Evolutionary conservation across 768 basidiomycete genomes (phyloP), one percentile per base, ranked within the genome.

Genomic region (Boletus subparvulus): DNA sequence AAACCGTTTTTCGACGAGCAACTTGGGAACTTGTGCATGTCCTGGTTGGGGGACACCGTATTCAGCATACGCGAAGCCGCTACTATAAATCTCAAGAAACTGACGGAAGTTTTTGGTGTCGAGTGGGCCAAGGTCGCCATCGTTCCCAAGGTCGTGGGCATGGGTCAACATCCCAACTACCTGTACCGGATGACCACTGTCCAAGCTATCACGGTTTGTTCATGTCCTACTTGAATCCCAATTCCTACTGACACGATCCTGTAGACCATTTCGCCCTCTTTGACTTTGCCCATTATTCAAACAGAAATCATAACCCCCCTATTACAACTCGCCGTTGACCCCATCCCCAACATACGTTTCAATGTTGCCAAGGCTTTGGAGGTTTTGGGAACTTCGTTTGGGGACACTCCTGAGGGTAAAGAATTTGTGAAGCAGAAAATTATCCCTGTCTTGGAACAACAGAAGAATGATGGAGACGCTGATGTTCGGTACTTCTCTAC

Each of bases 61-160:
- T 99, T 89, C 77, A 95, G 93, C 70, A 99, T 99, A 70, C 87
- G 97, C 44, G 97, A 99, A 72, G 90, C 96, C n/a, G 97, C 97
- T 1, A 98, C 94, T 0, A 83, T 92, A 71, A 99, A 99, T 73
- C 78, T 99, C 63, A 94, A 93, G 78, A 97, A 95, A 69, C 77
- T 99, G 67, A 96, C 96, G 16, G 96, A 98, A 65, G 96, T 98
- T 14, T 99, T 99, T 64, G 97, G 97, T 44, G 94, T 97, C 26
- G 95, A 98, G 8, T 99, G 97, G 97, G 93, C 97, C 32, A 88
- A 86, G 70, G 78, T 83, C 47, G 86, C 94, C 33, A 98, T 99
- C 65, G 92, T 98, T 37, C 97, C 97, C 4, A 96, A 96, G 74
- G 92, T 99, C 21, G 87, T 98, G 74, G 91, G 87, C 47, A 98